Conservation (phyloP, 2,329 filamentous ascomycete genomes). For the Phaeophleospora eucalypticola region DNA sequence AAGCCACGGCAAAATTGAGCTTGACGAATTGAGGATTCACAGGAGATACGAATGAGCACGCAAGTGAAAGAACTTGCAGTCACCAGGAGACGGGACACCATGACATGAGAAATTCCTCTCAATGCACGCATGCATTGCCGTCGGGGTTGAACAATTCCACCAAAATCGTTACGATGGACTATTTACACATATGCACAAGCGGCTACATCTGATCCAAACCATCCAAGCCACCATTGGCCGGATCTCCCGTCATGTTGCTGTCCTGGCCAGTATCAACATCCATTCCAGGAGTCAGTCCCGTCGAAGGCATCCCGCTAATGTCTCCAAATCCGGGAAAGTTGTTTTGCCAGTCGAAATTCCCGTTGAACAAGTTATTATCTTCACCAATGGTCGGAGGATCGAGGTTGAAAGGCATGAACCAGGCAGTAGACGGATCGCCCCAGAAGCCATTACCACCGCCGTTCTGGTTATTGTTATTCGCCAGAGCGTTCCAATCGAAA, state of each 20-base stretch:
- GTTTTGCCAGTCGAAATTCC: constrained; percentile 30
- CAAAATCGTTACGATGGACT: too few species aligned
- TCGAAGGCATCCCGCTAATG: constrained; percentile 18
- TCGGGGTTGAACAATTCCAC: too few species aligned
- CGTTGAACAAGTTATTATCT: constrained; percentile 31
- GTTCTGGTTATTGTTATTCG: constrained; percentile 18
- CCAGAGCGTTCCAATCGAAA: constrained; percentile 27
- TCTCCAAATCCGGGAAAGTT: constrained; percentile 28
- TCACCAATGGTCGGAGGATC: constrained; percentile 58
- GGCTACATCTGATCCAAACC: constrained; percentile 11
- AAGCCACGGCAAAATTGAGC: constrained; percentile 76
- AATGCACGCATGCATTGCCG: too few species aligned
- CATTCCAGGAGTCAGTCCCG: constrained; percentile 19
- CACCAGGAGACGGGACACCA: too few species aligned
- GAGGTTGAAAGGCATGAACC: constrained; percentile 92
- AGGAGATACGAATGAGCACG: neutral
- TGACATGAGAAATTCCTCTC: too few species aligned
- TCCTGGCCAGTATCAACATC: constrained; percentile 20
- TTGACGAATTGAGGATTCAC: neutral
- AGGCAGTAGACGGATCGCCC: constrained; percentile 58
- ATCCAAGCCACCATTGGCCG: constrained; percentile 3
- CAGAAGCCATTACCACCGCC: constrained; percentile 22
- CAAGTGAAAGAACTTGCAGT: too few species aligned
- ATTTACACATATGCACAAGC: neutral
- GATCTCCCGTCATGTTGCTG: neutral